Evolutionary conservation across 2,329 filamentous ascomycete genomes (phyloP), one percentile per base, ranked within the genome.

Genomic region (Calonectria pteridis): DNA sequence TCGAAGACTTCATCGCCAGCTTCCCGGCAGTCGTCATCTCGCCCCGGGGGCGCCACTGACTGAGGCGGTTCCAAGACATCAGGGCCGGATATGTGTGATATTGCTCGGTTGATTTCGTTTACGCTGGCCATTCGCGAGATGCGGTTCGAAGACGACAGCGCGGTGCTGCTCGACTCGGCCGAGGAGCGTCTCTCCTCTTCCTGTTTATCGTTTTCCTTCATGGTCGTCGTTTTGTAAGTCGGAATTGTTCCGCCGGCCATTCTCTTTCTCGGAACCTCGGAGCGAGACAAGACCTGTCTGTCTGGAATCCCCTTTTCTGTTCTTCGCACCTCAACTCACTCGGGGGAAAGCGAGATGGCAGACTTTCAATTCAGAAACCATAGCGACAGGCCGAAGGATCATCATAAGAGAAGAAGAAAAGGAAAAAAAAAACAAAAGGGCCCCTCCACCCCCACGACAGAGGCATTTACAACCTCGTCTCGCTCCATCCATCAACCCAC

Each of bases 1-100:
- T 93, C 88, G 85, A 95, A 96, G n/a, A 91, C 82, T 67, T 87
- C 87, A 78, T 92, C 90, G 16, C 78, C 83, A 4, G 69, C 78
- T 64, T 84, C 82, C 10, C 69, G 67, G 49, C 82, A 81, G n/a
- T 72, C 69, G 20, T 72, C 28, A 33, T 74, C 46, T 6, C 50
- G 37, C 28, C 72, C 65, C 49, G 74, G 63, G 1, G 59, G 66
- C 18, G 72, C 71, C 28, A 70, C 35, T 35, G 55, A 64, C 35
- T 67, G 67, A 26, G 69, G 69, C 62, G 78, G 67, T 46, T 82
- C 80, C 62, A 83, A 73, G 64, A 76, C 75, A 63, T 83, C 81
- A 10, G 78, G 78, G 6, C 82, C 81, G 2, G 81, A 83, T n/a
- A 82, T 73, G 64, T 81, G 79, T 26, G 83, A 83, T 4, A 75